Evolutionary conservation across 202 grass and related monocot genomes (phyloP), one percentile per base, ranked within the genome.

Genomic region (Zoysia matrella): DNA sequence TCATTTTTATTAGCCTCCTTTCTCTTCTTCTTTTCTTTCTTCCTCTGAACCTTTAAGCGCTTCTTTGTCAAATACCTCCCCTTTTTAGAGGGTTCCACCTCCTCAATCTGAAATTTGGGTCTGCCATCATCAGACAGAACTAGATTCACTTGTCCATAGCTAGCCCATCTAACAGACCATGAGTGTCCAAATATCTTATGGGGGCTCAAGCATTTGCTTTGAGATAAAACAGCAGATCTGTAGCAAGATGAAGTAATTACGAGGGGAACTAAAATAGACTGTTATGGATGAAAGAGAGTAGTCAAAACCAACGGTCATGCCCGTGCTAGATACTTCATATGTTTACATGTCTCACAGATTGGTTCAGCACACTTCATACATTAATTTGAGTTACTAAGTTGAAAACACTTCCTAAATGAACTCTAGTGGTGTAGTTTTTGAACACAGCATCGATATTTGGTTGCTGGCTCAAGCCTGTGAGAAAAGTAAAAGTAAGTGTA

Each of bases 1-100:
- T 98, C 90, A 68, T 94, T 94, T 89, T 86, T 98, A 78, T 93
- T 98, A 8, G 88, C 92, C 46, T 89, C 92, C 82, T 84, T 93
- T 57, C 88, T 80, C 83, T 88, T 95, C 69, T 75, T 79, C 82
- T 93, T 98, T 71, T 93, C 92, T 73, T 83, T 75, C 71, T 98
- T 93, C 77, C 92, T 88, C 81, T 95, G 87, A 72, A 90, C 41
- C 70, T 98, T 98, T 63, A 98, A 84, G 43, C 87, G 81, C 56
- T 89, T 98, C 76, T 98, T 95, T 55, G 90, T 94, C 68, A 80
- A 80, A 84, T 90, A 93, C 65, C 88, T 90, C 57, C 80, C 78
- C 60, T 90, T 92, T 65, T 63, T 88, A n/a, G 92, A 91, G 85
- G 30, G 30, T 1, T 36, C 30, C 30, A 36, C 30, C 30, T 36